Percentiles rank a stretch among this genome's conserved stretches.
These are phyloP conservation scores for Coemansia guatemalensis DNA, from an alignment of 192 early-diverging fungal species.

Conservation along the genomic window DNA sequence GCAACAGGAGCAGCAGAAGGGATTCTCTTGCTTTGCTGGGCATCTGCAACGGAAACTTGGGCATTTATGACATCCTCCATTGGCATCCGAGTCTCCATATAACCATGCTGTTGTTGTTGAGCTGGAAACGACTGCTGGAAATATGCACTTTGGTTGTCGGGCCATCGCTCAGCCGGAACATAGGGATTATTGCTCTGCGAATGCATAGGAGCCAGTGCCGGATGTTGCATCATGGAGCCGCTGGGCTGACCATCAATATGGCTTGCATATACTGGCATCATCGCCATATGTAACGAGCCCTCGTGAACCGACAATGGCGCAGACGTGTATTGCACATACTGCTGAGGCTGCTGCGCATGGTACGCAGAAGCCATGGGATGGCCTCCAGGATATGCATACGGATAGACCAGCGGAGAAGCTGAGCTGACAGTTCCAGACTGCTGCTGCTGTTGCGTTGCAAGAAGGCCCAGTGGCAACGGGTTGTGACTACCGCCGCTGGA, in stretches of 20 bases:
- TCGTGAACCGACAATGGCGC: background rate
- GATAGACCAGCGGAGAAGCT: background rate
- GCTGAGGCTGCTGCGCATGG: constrained; percentile 6
- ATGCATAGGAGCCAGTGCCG: background rate
- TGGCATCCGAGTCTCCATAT: background rate
- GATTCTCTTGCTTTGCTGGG: background rate
- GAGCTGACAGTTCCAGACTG: background rate
- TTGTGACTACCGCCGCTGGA: background rate
- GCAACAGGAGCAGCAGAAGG: background rate
- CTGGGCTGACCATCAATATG: constrained; percentile 5
- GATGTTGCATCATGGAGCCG: constrained; percentile 5
- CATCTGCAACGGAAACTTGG: background rate
- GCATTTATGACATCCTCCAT: background rate
- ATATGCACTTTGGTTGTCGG: background rate
- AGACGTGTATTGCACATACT: constrained; percentile 8
- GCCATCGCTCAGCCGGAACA: constrained; percentile 1
- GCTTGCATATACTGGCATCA: constrained; percentile 24
- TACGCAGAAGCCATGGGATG: constrained; percentile 4
- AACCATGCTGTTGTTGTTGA: background rate
- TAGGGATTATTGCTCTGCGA: background rate
- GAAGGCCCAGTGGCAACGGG: background rate
- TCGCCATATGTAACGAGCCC: constrained; percentile 12
- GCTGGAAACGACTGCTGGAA: background rate
- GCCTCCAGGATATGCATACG: constrained; percentile 13
- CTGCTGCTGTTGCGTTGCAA: background rate